These are phyloP conservation scores for Mercurialis annua DNA, from an alignment of 345 rosid genomes.

Conservation along the genomic window DNA sequence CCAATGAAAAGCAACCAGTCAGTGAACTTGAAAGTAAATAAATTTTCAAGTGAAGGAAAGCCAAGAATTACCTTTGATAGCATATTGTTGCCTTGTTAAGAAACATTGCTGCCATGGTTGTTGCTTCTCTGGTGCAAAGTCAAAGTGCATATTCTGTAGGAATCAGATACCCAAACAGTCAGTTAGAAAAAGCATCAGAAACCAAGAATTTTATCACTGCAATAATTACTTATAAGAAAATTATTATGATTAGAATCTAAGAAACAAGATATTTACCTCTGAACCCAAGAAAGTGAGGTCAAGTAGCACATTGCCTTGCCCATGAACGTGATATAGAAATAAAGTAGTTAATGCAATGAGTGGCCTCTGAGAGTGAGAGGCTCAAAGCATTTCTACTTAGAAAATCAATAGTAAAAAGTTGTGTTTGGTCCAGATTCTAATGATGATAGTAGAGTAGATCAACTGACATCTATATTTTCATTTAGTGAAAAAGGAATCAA, in stretches of 20 bases:
- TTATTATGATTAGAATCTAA: constrained; percentile 21
- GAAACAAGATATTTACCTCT: constrained; percentile 14
- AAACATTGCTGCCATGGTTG: constrained; percentile 2
- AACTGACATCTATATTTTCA: neutral
- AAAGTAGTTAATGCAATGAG: constrained; percentile 23
- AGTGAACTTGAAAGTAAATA: neutral
- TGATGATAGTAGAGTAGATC: constrained; percentile 9
- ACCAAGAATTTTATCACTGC: constrained; percentile 15
- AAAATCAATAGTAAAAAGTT: neutral
- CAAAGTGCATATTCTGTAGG: constrained; percentile 12
- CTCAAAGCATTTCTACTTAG: neutral
- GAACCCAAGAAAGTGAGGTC: constrained; percentile 25
- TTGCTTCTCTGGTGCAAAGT: constrained; percentile 13
- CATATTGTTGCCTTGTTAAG: neutral
- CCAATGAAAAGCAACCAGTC: constrained; percentile 6
- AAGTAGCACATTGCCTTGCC: constrained; percentile 20
- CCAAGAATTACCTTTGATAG: constrained; percentile 7
- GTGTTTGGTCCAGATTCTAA: constrained; percentile 16
- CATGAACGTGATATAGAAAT: constrained; percentile 14
- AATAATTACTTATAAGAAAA: constrained; percentile 3
- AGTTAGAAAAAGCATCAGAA: constrained; percentile 10
- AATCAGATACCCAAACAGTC: constrained; percentile 8
- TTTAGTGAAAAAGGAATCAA: neutral
- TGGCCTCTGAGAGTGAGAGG: neutral
- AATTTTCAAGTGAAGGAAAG: neutral